phyloP scores from a whole-genome alignment of 208 protist species.

The Strigomonas culicis region DNA sequence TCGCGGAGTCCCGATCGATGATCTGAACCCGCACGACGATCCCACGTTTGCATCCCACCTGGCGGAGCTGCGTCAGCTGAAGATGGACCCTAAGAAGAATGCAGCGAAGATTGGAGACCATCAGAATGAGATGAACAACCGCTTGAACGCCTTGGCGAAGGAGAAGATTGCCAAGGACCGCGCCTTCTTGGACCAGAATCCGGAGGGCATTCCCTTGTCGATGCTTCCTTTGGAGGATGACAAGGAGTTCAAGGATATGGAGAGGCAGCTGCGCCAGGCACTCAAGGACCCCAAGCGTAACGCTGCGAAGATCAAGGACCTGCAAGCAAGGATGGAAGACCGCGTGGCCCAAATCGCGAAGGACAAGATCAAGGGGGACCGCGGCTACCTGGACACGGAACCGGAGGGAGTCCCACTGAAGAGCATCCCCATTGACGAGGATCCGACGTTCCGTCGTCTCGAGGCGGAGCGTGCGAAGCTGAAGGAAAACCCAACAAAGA shows the following conservation, averaged over 20 bases:
- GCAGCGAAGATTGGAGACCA: conserved; percentile 41
- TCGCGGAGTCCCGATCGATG: conserved; percentile 50
- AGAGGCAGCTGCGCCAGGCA: conserved; percentile 56
- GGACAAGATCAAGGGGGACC: conserved; percentile 52
- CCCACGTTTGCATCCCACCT: conserved; percentile 45
- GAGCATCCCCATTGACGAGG: conserved; percentile 48
- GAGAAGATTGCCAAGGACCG: conserved; percentile 39
- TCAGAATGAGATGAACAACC: conserved; percentile 58
- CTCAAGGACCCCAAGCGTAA: conserved; percentile 47
- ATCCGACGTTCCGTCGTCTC: conserved; percentile 62
- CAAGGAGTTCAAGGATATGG: conserved; percentile 49
- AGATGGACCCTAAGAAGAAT: conserved; percentile 44
- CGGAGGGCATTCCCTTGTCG: conserved; percentile 40
- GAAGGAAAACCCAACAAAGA: conserved; percentile 32
- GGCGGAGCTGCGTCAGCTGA: conserved; percentile 60
- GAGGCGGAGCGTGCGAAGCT: conserved; percentile 70
- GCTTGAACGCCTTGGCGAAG: conserved; percentile 39
- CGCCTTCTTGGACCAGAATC: conserved; percentile 48
- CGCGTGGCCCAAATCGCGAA: conserved; percentile 59
- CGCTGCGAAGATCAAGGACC: conserved; percentile 37
- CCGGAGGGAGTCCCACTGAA: conserved; percentile 67
- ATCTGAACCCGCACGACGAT: conserved; percentile 61
- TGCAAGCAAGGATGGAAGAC: conserved; percentile 57
- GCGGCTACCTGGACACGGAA: conserved; percentile 67
- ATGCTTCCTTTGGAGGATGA: conserved; percentile 65